phyloP scores from a whole-genome alignment of 1,284 basidiomycete genomes.

The Anthracocystis walkeri region DNA sequence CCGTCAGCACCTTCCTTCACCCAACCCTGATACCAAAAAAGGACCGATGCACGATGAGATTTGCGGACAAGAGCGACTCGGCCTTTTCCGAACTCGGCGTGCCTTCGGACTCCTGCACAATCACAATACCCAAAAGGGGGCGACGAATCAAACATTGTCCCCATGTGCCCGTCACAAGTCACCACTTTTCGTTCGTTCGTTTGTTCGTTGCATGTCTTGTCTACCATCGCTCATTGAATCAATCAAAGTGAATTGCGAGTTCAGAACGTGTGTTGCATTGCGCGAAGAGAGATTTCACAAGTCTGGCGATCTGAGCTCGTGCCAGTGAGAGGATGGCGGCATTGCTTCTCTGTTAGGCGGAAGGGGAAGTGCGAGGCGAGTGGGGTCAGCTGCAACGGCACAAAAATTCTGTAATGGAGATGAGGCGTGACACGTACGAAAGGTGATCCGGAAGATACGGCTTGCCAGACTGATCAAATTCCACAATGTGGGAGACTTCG shows the following conservation, averaged over 20 bases:
- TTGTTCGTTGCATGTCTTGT: conserved; percentile 4
- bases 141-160: background rate
- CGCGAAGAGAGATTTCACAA: conserved; percentile 2
- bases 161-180: background rate
- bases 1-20: background rate
- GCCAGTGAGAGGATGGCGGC: conserved; percentile 51
- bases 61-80: no score
- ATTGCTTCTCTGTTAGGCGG: conserved; percentile 38
- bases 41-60: background rate
- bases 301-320: conserved; percentile 39
- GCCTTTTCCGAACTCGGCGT: background rate
- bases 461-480: conserved; percentile 44
- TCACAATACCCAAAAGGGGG: background rate
- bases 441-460: conserved; percentile 50
- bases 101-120: background rate
- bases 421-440: conserved; percentile 22
- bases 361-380: background rate
- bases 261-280: background rate
- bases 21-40: background rate
- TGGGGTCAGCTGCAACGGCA: background rate
- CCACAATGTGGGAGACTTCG: conserved; percentile 60
- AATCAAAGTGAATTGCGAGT: conserved; percentile 25
- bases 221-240: conserved; percentile 19
- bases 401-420: background rate
- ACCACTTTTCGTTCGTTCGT: background rate